phyloP scores from a whole-genome alignment of 345 rosid genomes.

The Clausena lansium region DNA sequence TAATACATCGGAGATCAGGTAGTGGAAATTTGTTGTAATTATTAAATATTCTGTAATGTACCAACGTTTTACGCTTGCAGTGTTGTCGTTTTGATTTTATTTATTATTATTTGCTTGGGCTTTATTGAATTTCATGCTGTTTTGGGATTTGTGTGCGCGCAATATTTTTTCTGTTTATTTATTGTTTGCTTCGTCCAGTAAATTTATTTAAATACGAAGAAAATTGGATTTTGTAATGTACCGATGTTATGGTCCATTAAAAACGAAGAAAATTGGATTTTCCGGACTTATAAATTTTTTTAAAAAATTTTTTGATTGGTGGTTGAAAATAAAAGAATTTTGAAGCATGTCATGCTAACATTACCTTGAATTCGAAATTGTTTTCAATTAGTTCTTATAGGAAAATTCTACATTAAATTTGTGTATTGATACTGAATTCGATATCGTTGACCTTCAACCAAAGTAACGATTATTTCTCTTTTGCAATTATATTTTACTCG shows the following conservation, averaged over 20 bases:
- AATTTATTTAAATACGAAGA: background rate
- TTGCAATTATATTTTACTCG: background rate
- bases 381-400: background rate
- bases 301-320: background rate
- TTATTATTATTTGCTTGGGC: background rate
- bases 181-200: background rate
- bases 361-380: background rate
- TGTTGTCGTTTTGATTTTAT: background rate
- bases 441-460: background rate
- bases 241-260: background rate
- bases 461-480: background rate
- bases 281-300: background rate
- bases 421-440: background rate
- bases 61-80: background rate
- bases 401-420: background rate
- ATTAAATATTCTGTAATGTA: background rate
- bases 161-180: background rate
- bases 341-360: background rate
- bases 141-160: background rate
- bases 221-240: too few species aligned
- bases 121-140: background rate
- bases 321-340: background rate
- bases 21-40: background rate
- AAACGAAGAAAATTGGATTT: background rate
- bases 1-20: conserved; percentile 1